phyloP scores from a whole-genome alignment of 306 rosid species.

The Vigna radiata region DNA sequence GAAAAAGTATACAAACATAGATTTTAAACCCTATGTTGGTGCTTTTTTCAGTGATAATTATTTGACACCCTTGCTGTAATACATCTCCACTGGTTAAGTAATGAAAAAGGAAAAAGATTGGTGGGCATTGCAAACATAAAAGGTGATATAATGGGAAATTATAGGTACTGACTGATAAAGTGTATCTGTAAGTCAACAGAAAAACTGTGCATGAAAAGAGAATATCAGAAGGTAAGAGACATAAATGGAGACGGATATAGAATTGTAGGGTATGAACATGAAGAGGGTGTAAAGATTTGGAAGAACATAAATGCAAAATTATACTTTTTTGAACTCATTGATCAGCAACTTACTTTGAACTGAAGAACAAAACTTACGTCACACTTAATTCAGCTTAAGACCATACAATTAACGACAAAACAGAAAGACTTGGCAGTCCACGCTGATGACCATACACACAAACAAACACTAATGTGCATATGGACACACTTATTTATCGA shows the following conservation, averaged over 20 bases:
- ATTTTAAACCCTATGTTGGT: conserved; percentile 14
- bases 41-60: not conserved
- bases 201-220: not conserved
- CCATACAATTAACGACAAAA: conserved; percentile 18
- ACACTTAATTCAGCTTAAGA: conserved; percentile 26
- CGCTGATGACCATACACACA: conserved; percentile 7
- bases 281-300: not conserved
- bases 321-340: conserved; percentile 11
- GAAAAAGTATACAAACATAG: not conserved
- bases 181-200: no score
- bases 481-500: conserved; percentile 36
- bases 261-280: not conserved
- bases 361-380: conserved; percentile 7
- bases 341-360: conserved; percentile 4
- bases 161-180: no score
- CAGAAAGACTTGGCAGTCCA: conserved; percentile 2
- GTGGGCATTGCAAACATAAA: not conserved
- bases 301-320: not conserved
- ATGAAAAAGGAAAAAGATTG: not conserved
- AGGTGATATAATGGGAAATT: not conserved
- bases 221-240: not conserved
- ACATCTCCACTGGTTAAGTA: not conserved
- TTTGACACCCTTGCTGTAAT: not conserved
- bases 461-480: conserved; percentile 25
- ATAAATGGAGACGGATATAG: not conserved